These are phyloP conservation scores for Rhizopus delemar DNA, from an alignment of 371 early-diverging fungal genomes.

Conservation along the genomic window DNA sequence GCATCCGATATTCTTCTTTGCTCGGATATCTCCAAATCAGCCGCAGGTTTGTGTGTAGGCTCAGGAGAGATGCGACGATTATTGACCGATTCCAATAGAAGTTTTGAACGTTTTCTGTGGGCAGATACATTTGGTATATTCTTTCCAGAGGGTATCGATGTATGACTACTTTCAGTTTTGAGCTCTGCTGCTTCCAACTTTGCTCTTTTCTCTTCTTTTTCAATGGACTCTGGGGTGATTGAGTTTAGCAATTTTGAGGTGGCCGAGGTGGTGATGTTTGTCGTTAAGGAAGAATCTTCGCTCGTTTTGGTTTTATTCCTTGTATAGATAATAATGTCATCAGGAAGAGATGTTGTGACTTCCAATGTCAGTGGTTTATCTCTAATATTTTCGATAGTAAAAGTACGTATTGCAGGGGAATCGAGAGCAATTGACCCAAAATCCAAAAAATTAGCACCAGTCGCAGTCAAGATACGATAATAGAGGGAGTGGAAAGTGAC, in stretches of 20 bases:
- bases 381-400: constrained; percentile 87
- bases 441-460: constrained; percentile 91
- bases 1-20: constrained; percentile 18
- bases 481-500: constrained; percentile 96
- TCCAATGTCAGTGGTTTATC: constrained; percentile 55
- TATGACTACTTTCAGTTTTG: background rate
- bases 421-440: constrained; percentile 87
- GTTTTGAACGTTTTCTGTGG: constrained; percentile 17
- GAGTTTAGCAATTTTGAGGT: constrained; percentile 13
- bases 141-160: background rate
- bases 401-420: constrained; percentile 76
- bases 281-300: background rate
- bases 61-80: constrained; percentile 20
- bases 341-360: constrained; percentile 68
- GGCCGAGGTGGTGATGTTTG: background rate
- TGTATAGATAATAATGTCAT: constrained; percentile 66
- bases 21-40: constrained; percentile 3
- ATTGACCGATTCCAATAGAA: constrained; percentile 20
- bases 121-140: constrained; percentile 1
- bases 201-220: constrained; percentile 11
- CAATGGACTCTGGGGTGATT: constrained; percentile 18
- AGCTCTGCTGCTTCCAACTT: background rate
- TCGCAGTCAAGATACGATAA: constrained; percentile 89
- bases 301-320: constrained; percentile 26
- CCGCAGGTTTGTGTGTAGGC: constrained; percentile 6